phyloP scores from a whole-genome alignment of 2,329 filamentous ascomycete genomes.

The Colletotrichum lentis region DNA sequence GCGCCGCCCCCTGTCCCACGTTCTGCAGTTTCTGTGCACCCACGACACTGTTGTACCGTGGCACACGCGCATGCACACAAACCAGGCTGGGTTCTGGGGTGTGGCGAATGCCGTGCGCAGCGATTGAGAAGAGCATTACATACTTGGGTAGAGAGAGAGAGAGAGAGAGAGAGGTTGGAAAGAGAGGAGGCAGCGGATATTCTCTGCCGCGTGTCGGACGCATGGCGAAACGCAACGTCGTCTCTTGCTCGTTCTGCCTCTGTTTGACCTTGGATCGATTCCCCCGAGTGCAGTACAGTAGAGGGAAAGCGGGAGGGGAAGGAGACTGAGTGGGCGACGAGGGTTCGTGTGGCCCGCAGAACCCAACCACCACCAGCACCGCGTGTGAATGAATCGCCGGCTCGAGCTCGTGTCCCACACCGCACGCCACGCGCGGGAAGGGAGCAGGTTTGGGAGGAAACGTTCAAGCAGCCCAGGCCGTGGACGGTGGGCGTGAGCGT shows the following conservation, averaged over 20 bases:
- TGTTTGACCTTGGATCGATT: background rate
- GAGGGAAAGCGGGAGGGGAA: too few relatives aligned
- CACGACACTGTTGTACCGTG: background rate
- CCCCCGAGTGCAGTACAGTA: background rate
- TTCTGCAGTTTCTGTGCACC: background rate
- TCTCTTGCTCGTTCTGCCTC: background rate
- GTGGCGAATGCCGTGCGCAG: background rate
- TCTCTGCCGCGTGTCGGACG: background rate
- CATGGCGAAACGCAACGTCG: background rate
- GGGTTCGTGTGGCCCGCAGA: background rate
- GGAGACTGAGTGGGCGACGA: background rate
- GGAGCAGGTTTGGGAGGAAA: background rate
- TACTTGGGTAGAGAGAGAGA: too few relatives aligned
- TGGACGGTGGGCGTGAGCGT: too few relatives aligned
- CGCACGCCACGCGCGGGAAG: background rate
- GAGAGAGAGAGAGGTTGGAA: constrained; percentile 8
- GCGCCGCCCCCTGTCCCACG: background rate
- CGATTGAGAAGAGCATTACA: background rate
- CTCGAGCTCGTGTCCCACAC: background rate
- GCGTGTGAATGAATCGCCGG: constrained; percentile 1
- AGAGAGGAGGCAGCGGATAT: background rate
- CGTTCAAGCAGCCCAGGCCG: background rate
- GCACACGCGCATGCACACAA: background rate
- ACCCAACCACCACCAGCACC: background rate
- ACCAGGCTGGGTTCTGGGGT: background rate